Percentiles rank a stretch among this genome's conserved stretches.
phyloP scores from a whole-genome alignment of 1,139 yeast genomes.

The Yamadazyma trypodendri region DNA sequence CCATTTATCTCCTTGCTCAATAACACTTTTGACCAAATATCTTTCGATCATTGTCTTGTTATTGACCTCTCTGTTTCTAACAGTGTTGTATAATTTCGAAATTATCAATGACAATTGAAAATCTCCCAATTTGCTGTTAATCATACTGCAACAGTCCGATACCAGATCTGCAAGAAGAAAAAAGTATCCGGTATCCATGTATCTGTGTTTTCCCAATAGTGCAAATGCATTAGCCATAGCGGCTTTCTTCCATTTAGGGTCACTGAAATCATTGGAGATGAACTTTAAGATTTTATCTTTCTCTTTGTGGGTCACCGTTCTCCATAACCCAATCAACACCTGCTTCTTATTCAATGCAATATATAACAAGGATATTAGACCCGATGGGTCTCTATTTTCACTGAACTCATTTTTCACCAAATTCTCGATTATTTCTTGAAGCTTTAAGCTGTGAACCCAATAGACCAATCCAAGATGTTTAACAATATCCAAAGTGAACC shows the following conservation, averaged over 20 bases:
- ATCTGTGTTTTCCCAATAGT: constrained; percentile 82
- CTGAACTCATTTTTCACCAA: constrained; percentile 70
- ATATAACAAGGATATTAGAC: constrained; percentile 68
- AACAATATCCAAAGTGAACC: constrained; percentile 60
- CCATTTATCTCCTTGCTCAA: constrained; percentile 76
- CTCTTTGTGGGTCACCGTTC: constrained; percentile 74
- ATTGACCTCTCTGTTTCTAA: constrained; percentile 21
- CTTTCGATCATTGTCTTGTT: constrained; percentile 32
- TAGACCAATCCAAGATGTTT: constrained; percentile 64
- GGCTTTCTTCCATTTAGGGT: constrained; percentile 79
- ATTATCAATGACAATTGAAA: constrained; percentile 74
- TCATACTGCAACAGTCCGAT: constrained; percentile 73
- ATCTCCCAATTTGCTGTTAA: constrained; percentile 67
- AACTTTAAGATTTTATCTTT: constrained; percentile 78
- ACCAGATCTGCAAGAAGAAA: constrained; percentile 79
- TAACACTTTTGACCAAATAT: constrained; percentile 57
- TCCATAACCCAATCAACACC: constrained; percentile 80
- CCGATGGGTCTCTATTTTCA: constrained; percentile 68
- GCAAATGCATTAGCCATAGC: constrained; percentile 94
- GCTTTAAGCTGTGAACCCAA: constrained; percentile 61
- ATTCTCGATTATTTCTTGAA: constrained; percentile 57
- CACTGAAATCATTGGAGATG: constrained; percentile 70
- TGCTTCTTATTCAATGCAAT: constrained; percentile 77
- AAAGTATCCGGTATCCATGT: constrained; percentile 84
- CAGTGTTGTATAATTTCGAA: constrained; percentile 58